phyloP scores from a whole-genome alignment of 2,329 filamentous ascomycete genomes.

The Botryotinia narcissicola region DNA sequence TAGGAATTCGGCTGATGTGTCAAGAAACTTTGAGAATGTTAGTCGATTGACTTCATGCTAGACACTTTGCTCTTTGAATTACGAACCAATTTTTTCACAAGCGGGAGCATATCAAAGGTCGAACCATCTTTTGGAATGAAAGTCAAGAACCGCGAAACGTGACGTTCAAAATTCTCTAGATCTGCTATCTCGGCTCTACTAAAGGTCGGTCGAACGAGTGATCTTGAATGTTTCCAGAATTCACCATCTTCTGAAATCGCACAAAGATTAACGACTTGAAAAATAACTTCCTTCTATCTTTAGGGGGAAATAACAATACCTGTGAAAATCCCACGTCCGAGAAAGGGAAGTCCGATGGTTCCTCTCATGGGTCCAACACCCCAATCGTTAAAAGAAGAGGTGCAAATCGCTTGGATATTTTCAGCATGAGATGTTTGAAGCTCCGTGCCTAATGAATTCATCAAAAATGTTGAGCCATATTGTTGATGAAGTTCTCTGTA shows the following conservation, averaged over 20 bases:
- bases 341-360: constrained; percentile 38
- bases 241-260: constrained; percentile 5
- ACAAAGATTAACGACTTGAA: neutral
- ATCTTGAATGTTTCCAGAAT: constrained; percentile 13
- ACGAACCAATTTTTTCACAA: neutral
- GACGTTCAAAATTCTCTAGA: neutral
- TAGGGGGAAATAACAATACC: neutral
- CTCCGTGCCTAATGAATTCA: neutral
- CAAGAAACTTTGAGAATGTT: neutral
- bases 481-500: neutral
- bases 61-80: neutral
- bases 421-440: constrained; percentile 48
- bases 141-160: neutral
- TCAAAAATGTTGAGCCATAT: neutral
- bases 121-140: neutral
- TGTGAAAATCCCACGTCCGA: constrained; percentile 8
- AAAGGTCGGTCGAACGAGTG: constrained; percentile 16
- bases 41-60: neutral
- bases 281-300: neutral
- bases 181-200: neutral
- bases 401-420: constrained; percentile 55
- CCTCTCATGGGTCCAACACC: constrained; percentile 46
- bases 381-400: constrained; percentile 54
- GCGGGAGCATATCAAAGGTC: constrained; percentile 9
- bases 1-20: neutral